Evolutionary conservation across 2,329 filamentous ascomycete genomes (phyloP), one percentile per base, ranked within the genome.

Genomic region (Curvularia lunata): DNA sequence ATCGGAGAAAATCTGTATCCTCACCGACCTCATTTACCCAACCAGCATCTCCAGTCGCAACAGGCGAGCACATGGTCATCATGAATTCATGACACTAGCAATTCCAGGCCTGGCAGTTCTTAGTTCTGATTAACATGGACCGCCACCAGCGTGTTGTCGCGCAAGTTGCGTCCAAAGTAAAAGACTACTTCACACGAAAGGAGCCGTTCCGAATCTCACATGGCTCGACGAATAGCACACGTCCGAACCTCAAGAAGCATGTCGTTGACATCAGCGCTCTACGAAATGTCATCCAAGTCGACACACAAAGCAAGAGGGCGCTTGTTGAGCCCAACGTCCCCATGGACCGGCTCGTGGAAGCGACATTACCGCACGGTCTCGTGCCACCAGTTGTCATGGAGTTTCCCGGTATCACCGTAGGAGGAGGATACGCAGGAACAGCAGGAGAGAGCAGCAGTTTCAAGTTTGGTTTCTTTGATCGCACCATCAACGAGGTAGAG

Each of bases 161-260:
- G 28, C 64, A 69, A 43, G 81, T 85, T 30, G 78, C 82, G 6
- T 70, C 75, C 4, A 77, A 74, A 52, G 81, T 85, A 46, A 77
- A 77, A 49, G 67, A 75, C 12, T 86, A 85, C 71, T 80, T 85
- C 68, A 74, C 79, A 12, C 79, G 79, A 43, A 77, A 82, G 53
- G 77, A 83, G 69, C 84, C 88, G 2, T 92, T 91, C 75, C 84
- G 89, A n/a, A 88, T 92, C 70, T 90, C 87, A 66, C 90, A 92
- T 76, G 90, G 90, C 59, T 87, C 88, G 0, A 92, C 90, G 25
- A 92, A 91, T 78, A 91, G 86, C 75, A 92, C 90, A 37, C 86
- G 90, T 7, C 82, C 83, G 32, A 73, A 75, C 8, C 65, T 74
- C 7, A 73, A 77, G 48, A 71, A 72, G 34, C 71, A 59, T 42